Conservation (phyloP, 306 rosid genomes). For the Malus sylvestris region DNA sequence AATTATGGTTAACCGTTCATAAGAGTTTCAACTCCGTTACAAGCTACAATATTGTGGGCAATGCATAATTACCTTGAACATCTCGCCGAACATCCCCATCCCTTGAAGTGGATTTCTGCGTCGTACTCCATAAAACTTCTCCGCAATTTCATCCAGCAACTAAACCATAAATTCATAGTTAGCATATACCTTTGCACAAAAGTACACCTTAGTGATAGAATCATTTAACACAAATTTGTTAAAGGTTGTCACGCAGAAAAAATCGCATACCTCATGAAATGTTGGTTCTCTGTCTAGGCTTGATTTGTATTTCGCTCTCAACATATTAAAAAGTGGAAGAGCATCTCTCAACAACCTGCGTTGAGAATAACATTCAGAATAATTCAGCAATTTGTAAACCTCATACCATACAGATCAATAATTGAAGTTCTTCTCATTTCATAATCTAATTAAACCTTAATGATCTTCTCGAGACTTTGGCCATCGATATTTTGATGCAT, state of each 20-base stretch:
- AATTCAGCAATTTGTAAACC: neutral
- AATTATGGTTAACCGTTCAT: neutral
- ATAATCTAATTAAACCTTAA: no score
- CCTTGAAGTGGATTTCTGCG: slow-evolving; percentile 86
- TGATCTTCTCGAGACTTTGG: no score
- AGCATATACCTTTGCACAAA: slow-evolving; percentile 12
- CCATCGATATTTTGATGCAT: no score
- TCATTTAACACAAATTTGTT: neutral
- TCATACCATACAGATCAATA: no score
- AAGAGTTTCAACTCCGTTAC: neutral
- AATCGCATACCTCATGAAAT: slow-evolving; percentile 61
- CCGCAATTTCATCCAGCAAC: slow-evolving; percentile 86
- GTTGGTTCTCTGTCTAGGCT: slow-evolving; percentile 73
- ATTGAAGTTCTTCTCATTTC: no score
- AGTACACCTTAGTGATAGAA: neutral
- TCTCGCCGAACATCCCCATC: slow-evolving; percentile 93
- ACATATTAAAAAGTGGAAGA: slow-evolving; percentile 77
- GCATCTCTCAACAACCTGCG: slow-evolving; percentile 94
- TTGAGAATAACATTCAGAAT: neutral
- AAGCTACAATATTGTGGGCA: neutral
- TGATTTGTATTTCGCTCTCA: slow-evolving; percentile 57
- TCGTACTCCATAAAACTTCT: slow-evolving; percentile 74
- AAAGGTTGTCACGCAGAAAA: neutral
- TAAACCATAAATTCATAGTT: slow-evolving; percentile 35
- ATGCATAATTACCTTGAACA: slow-evolving; percentile 57